Evolutionary conservation across 2,329 filamentous ascomycete genomes (phyloP), one percentile per base, ranked within the genome.

Genomic region (Monosporascus cannonballus): DNA sequence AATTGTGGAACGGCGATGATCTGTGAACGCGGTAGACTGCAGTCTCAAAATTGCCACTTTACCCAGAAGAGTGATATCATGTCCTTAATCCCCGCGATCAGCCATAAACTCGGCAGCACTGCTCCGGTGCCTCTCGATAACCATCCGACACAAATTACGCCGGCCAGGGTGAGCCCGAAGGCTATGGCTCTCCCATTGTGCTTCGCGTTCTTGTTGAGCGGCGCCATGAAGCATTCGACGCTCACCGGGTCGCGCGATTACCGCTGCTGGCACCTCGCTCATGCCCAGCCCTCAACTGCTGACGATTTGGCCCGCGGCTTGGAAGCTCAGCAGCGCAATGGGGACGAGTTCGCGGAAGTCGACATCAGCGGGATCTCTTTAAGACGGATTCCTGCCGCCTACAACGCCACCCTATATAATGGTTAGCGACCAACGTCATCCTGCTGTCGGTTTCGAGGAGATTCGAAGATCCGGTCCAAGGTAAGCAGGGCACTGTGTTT

Each of bases 291-390:
- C 65, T 39, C 79, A 70, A 25, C 72, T 76, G 39, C 73, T 75
- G 27, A 79, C 77, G 56, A 81, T 81, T 64, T 81, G 78, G 45
- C 79, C 78, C 6, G 77, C 79, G 34, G 73, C 74, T 59, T 81
- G 77, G 57, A 81, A 78, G 0, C 79, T 79, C 8, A 85, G 68
- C 53, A 79, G 70, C 4, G 67, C 74, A 4, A 81, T 58, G 22
- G 63, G 61, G n/a, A 52, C 60, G 17, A 67, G 58, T 48, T 63
- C 63, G 2, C 49, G 50, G 46, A 66, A 65, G 56, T 66, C 58
- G 46, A 65, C 58, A 17, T 62, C 58, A 6, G 25, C 17, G 0
- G 60, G 58, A 45, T 62, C 56, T 47, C 59, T 57, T 22, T 38
- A 54, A n/a, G 64, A 63, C 20, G 63, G 64, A 48, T 65, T 64